Evolutionary conservation across 768 basidiomycete species (phyloP), one percentile per base, ranked within the genome.

Genomic region (Pisolithus orientalis): DNA sequence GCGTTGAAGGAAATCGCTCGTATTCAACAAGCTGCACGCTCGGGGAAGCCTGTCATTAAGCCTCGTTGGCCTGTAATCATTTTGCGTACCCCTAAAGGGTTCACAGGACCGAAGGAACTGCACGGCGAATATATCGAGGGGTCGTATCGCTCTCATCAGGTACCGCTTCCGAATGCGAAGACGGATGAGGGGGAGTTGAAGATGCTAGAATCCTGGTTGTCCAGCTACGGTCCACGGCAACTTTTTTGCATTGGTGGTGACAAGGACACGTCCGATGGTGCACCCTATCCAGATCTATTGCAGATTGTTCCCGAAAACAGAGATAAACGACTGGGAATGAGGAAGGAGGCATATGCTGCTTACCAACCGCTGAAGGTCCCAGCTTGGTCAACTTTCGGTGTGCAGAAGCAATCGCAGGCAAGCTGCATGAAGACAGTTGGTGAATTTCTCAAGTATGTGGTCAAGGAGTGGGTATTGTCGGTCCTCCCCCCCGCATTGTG

Each of bases 51-150:
- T 16, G 82, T 90, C 56, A 73, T 83, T 48, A 94, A 94, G 72
- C 93, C 93, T n/a, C 79, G 89, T 39, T 94, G 90, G 90, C 93
- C 93, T 4, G 78, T 94, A 63, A 72, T 96, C 56, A 79, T 94
- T 60, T 76, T 94, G 43, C 82, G 92, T 42, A 90, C 90, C 1
- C 90, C 91, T 7, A 95, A 95, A 70, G 81, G 90, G 25, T 83
- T 79, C 73, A 75, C 82, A 6, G 85, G 87, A 5, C 89, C 90
- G 1, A 83, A 83, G 57, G 57, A 69, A 24, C 64, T 87, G 28
- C 75, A 80, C 49, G 87, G 83, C n/a, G 80, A 87, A 54, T 80
- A 78, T 51, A 78, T 93, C 49, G 88, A 90, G 62, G 87, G 87
- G 42, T 88, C 85, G 24, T 94, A 87, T 78, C 82, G 77, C 53